Evolutionary conservation across 805 yeast genomes (phyloP), one percentile per base, ranked within the genome.

Genomic region (Metschnikowia reukaufii): DNA sequence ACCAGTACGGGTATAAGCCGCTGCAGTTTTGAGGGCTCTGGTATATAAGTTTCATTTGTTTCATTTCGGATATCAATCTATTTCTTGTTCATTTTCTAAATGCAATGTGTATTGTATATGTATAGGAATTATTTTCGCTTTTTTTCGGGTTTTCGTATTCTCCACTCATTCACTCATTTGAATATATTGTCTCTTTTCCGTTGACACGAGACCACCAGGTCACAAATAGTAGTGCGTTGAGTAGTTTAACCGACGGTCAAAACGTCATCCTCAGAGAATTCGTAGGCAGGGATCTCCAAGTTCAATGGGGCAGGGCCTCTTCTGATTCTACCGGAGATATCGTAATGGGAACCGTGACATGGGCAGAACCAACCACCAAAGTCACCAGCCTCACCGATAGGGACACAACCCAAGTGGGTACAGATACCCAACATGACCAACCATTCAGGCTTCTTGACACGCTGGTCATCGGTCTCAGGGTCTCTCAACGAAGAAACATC

Each of bases 281-380:
- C 88, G 71, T 94, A 94, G 62, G 81, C 78, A 62, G 99, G 99
- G 63, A 94, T 80, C 79, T 94, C 99, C 78, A 94, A 83, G 81
- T 94, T 94, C 73, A 89, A 82, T 67, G 99, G 99, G 68, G 99
- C 99, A 62, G 99, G 99, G 62, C 99, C 99, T 79, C 83, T 92
- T 84, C 99, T 89, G 70, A 94, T 92, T 85, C 99, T 92, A 73
- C 99, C 99, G 56, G 97, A 91, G 77, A 95, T 95, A 77, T 94
- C 99, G 76, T 94, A 94, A 75, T 95, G 99, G 68, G 98, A 92
- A 82, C 99, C 99, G 81, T 95, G 99, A 80, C 99, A 94, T 58
- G 99, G 99, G 76, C 99, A 94, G 92, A 94, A 94, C 99, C 99
- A 94, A 71, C 99, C 99, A 71, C 97, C 98, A 63, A 82, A 94